A percentile compares a stretch with the other conserved stretches of the same genome.
Evolutionary conservation across 2,329 filamentous ascomycete species (phyloP).

Genomic region (Pseudocercospora cruenta): DNA sequence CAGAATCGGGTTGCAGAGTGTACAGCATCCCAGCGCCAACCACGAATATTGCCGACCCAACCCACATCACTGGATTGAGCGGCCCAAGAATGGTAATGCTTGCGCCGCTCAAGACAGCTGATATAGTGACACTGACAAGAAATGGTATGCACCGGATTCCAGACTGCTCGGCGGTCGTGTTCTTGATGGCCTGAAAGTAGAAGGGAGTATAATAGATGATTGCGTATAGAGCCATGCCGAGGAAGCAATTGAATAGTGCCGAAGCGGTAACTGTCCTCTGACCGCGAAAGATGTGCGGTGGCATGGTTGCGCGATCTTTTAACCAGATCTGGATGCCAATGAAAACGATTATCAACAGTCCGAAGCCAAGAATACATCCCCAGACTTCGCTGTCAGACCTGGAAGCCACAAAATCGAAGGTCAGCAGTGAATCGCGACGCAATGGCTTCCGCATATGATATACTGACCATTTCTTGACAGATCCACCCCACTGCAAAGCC

Average conservation of each 20-base stretch:
- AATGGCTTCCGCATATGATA: too few species aligned
- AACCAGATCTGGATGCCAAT: conserved; percentile 29
- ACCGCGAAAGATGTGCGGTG: conserved; percentile 28
- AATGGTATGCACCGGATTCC: conserved; percentile 32
- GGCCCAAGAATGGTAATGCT: conserved; percentile 28
- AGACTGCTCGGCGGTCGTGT: conserved; percentile 27
- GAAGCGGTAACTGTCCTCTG: conserved; percentile 41
- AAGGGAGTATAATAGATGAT: conserved; percentile 37
- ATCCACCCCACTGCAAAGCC: conserved; percentile 53
- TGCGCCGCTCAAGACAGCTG: conserved; percentile 30
- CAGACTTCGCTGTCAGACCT: conserved; percentile 25
- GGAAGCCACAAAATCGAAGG: too few species aligned
- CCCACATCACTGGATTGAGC: conserved; percentile 30
- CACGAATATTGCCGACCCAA: conserved; percentile 25
- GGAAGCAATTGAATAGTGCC: conserved; percentile 40
- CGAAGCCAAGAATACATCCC: conserved; percentile 40
- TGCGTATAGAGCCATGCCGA: conserved; percentile 45
- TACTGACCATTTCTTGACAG: conserved; percentile 41
- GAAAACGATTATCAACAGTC: conserved; percentile 44
- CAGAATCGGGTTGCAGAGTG: conserved; percentile 45
- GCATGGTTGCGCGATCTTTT: conserved; percentile 32
- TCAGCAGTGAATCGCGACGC: too few species aligned
- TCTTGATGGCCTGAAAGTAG: conserved; percentile 37
- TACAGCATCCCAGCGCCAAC: conserved; percentile 33
- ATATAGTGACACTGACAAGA: conserved; percentile 21